Base-by-base conservation (phyloP, 2,329 filamentous ascomycete species). In the Passalora sequoiae region DNA sequence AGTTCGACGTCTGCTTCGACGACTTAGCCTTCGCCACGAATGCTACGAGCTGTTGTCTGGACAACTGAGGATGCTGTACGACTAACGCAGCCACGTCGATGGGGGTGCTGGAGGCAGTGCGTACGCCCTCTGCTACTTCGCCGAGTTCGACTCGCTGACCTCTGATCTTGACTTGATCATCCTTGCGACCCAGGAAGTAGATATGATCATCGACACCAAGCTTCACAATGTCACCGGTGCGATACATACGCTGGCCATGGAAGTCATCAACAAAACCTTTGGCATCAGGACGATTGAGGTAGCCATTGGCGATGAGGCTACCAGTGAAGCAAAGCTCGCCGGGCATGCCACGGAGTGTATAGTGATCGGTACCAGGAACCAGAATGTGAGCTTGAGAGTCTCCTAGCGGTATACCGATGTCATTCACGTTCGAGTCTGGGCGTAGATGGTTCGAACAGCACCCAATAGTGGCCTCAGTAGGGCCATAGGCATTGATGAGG, bases 61-160 rank as follows among this genome's bases (percentile, higher is more conserved):
- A 44, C 1, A 51, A 36, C 24, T 47, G 44, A 2, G 48, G 48
- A 32, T 51, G 48, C 30, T 45, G 38, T 21, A 49, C 29, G 35
- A 51, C 41, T n/a, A 48, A 25, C n/a, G 45, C 35, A 27, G 45
- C 42, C 8, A 44, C 39, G 21, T 50, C 43, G 9, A 46, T 38
- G 6, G 43, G 36, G 12, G 21, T 12, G 13, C 39, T 32, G 12
- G 45, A 42, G 8, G 42, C 43, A 21, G 35, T 38, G 20, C 45
- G 37, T 12, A 49, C 43, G 38, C 42, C 42, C 25, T 48, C 42
- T 10, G 42, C 56, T 4, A 57, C 49, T 38, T 56, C 55, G 12
- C 50, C 54, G 4, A 55, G 43, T 39, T 58, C 55, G 6, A 58
- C 39, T 5, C 54, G 51, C 38, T 55, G 50, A 9, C 54, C 55